Conservation (phyloP, 257 asterid species). For the Solanum bulbocastanum region DNA sequence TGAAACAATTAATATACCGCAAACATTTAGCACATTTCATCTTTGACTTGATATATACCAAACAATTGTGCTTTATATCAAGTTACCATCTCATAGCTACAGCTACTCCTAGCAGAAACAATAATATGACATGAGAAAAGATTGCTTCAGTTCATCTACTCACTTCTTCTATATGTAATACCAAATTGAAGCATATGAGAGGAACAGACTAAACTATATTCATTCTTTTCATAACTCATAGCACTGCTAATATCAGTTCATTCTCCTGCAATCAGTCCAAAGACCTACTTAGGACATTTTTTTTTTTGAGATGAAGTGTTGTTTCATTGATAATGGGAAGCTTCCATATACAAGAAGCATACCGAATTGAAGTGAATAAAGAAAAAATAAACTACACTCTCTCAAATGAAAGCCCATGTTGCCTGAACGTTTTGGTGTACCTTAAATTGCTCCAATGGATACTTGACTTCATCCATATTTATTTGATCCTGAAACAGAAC, state of each 20-base stretch:
- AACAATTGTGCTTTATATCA: background rate
- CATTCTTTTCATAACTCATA: background rate
- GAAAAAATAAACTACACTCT: background rate
- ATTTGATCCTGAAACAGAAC: conserved; percentile 78
- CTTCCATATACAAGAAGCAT: background rate
- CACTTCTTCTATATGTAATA: background rate
- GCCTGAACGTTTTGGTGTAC: conserved; percentile 24
- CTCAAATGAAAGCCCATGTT: background rate
- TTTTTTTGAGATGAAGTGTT: background rate
- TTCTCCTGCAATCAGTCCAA: background rate
- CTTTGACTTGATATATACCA: background rate
- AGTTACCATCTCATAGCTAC: background rate
- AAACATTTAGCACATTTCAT: background rate
- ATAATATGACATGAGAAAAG: background rate
- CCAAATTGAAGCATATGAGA: background rate
- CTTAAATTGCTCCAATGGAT: conserved; percentile 88
- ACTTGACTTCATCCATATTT: conserved; percentile 64
- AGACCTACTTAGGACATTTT: background rate
- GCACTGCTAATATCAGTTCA: background rate
- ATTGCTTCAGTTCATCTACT: background rate
- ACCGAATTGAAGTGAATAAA: background rate
- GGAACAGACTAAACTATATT: background rate
- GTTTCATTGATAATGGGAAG: background rate
- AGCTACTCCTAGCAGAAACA: background rate
- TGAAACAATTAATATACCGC: background rate